phyloP scores from a whole-genome alignment of 352 stramenopile genomes.

The Globisporangium paddicum region DNA sequence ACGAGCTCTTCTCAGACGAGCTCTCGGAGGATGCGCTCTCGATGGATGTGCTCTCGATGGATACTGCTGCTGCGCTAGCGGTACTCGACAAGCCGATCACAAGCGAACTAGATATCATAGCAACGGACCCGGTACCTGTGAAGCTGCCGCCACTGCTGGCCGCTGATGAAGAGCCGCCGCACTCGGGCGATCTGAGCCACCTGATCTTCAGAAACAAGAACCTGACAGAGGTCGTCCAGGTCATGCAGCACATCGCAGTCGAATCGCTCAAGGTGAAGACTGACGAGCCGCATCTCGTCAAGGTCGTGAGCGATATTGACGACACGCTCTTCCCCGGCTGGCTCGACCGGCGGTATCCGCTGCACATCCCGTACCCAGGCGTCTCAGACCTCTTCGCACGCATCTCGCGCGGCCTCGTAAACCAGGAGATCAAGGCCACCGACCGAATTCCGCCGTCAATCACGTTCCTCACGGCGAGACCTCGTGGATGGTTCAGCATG shows the following conservation, averaged over 20 bases:
- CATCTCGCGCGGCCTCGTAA: slow-evolving; percentile 49
- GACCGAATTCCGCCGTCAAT: slow-evolving; percentile 47
- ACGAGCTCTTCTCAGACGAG: slow-evolving; percentile 40
- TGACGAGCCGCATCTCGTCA: slow-evolving; percentile 54
- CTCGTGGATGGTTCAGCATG: slow-evolving; percentile 75
- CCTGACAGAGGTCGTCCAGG: slow-evolving; percentile 69
- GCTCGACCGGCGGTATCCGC: slow-evolving; percentile 66
- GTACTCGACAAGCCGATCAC: neutral
- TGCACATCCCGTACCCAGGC: slow-evolving; percentile 76
- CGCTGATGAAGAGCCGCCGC: slow-evolving; percentile 33
- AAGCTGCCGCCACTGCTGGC: neutral
- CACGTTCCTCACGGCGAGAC: slow-evolving; percentile 78
- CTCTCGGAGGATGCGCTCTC: neutral
- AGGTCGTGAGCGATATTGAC: slow-evolving; percentile 86
- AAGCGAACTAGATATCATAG: neutral
- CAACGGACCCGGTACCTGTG: neutral
- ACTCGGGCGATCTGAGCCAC: slow-evolving; percentile 72
- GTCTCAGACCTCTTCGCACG: slow-evolving; percentile 65
- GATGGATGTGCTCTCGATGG: slow-evolving; percentile 8
- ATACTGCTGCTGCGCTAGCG: neutral
- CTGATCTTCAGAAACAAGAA: slow-evolving; percentile 78
- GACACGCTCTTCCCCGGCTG: slow-evolving; percentile 80
- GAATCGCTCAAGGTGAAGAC: slow-evolving; percentile 68
- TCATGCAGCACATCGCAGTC: slow-evolving; percentile 83
- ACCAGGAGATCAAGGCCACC: slow-evolving; percentile 20